Evolutionary conservation across 2,329 filamentous ascomycete genomes (phyloP), one percentile per base, ranked within the genome.

Genomic region (Cytospora piceicola): DNA sequence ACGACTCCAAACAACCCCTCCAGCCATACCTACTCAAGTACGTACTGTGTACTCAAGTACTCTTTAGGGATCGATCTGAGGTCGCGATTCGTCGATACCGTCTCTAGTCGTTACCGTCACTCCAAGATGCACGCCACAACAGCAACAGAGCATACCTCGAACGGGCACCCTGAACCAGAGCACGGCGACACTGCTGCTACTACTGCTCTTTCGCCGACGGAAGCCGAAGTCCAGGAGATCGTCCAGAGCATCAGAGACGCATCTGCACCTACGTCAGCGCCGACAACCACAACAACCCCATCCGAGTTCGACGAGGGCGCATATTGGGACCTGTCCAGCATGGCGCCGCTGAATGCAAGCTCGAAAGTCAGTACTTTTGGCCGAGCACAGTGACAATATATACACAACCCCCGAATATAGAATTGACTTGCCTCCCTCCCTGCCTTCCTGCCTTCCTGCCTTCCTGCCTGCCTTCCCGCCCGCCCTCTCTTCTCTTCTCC

Each of bases 251-350:
- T 70, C 59, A 70, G 60, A 49, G 69, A 69, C 68, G 66, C 67
- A 56, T 67, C 68, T 36, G 49, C 49, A 27, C 36, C 66, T 58
- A 58, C 60, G 20, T 57, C 64, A 64, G 54, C 56, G 51, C 32
- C 49, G 51, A 56, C 30, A 46, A 39, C 52, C 59, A 58, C 24
- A 58, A 58, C 24, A 58, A 61, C 49, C 56, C 49, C 52, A 54
- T 63, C 65, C 54, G 58, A 68, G 62, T 63, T 74, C 64, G 71
- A 76, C 59, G 73, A 78, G 68, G 78, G 77, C 52, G 83, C 84
- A 52, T 87, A 87, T 74, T 88, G 85, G 79, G 83, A 87, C 78
- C 79, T 81, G 54, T 76, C 80, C 67, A 83, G 81, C 69, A 88
- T 88, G 85, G 81, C 84, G 66, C 80, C 83, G 65, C 75, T 87